Evolutionary conservation across 1,284 basidiomycete genomes (phyloP), one percentile per base, ranked within the genome.

Genomic region (Pseudozyma sp.): DNA sequence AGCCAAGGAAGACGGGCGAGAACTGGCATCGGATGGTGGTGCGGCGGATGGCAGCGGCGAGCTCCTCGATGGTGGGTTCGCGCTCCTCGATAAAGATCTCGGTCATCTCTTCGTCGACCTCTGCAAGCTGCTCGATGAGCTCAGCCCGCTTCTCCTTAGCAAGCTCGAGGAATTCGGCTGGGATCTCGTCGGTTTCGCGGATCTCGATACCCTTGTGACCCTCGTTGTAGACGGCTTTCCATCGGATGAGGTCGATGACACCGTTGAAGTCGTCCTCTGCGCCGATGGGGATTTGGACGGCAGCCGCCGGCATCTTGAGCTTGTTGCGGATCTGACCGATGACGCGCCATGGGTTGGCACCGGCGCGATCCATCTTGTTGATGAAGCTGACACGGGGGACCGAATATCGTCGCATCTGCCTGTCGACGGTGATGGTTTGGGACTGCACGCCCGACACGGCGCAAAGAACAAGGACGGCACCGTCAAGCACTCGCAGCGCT

Each of bases 281-380:
- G 10, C 96, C 97, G 74, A 99, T 99, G 10, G 96, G 97, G 24
- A 98, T 89, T 81, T 98, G 94, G 11, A 98, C 92, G n/a, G 95
- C 92, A 2, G 97, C 97, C 31, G 95, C 94, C 44, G 92, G 89
- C 76, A 97, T 94, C 77, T 91, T 91, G 54, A 99, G 90, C 86
- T 99, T 99, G 13, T 89, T 88, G 66, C 94, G 89, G 71, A 99
- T 93, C 85, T 99, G 97, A 60, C 90, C 88, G 50, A 99, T 90
- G 54, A 99, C 94, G 61, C 94, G 89, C 92, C 93, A 96, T 5
- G 97, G 97, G 86, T 98, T 98, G 34, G 96, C 93, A 57, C 97
- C 97, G 63, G 95, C 94, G 77, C 94, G 89, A 84, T 99, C 97
- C 97, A 99, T 99, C 87, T 99, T 99, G 87, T 99, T 99, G 84